phyloP scores from a whole-genome alignment of 1,284 basidiomycete species.

The Vanrija humicola region DNA sequence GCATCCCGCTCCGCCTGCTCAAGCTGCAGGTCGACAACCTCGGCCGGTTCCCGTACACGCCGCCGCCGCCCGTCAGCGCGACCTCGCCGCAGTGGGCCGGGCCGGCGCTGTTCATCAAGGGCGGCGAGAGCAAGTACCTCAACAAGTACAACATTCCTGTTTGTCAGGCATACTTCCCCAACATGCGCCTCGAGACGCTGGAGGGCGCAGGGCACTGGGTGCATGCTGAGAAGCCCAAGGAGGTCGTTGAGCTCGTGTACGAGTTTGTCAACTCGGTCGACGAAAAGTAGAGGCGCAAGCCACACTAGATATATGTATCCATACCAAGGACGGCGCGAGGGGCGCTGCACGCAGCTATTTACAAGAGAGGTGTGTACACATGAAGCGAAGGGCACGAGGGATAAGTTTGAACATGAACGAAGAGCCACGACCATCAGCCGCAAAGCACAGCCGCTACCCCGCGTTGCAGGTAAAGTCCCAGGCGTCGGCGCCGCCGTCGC shows the following conservation, averaged over 20 bases:
- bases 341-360: too few relatives aligned
- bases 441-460: not conserved
- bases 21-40: slow-evolving; percentile 50
- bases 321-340: too few relatives aligned
- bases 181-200: slow-evolving; percentile 45
- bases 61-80: slow-evolving; percentile 24
- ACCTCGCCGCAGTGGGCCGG: slow-evolving; percentile 46
- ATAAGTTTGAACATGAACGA: too few relatives aligned
- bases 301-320: too few relatives aligned
- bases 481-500: slow-evolving; percentile 29
- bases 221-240: slow-evolving; percentile 45
- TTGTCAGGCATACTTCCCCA: slow-evolving; percentile 53
- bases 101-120: slow-evolving; percentile 56
- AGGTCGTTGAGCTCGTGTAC: slow-evolving; percentile 39
- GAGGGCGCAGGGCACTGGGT: slow-evolving; percentile 49
- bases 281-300: too few relatives aligned
- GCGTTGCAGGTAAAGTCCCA: slow-evolving; percentile 46
- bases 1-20: slow-evolving; percentile 54
- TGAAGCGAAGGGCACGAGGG: not conserved
- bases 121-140: slow-evolving; percentile 53
- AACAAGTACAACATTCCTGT: slow-evolving; percentile 54
- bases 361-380: not conserved
- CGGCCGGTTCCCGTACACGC: slow-evolving; percentile 55
- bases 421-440: too few relatives aligned
- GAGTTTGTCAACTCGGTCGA: too few relatives aligned